Evolutionary conservation across 208 protist genomes (phyloP), one percentile per base, ranked within the genome.

Genomic region (Phytomonas sp.): DNA sequence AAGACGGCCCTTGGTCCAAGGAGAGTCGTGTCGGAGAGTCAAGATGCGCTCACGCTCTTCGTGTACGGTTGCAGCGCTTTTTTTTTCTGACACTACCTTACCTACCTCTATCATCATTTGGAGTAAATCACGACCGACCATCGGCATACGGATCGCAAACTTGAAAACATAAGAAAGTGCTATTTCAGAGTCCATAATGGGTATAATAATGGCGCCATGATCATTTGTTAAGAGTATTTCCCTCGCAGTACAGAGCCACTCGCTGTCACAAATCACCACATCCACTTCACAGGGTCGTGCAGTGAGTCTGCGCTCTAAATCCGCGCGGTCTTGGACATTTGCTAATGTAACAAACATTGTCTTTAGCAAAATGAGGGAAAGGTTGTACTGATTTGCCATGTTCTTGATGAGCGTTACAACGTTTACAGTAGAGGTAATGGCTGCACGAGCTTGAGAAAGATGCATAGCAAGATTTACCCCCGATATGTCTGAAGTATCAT

Each of bases 291-390:
- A 88, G 62, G 84, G 82, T 17, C 76, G 77, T 6, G 84, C 74
- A 26, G 80, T 72, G 36, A 96, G 72, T 15, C 87, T 80, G 77
- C 90, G 71, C 68, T 94, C 91, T 65, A 96, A 71, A 56, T 96
- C 88, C 31, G 74, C 71, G 67, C 79, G 79, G 31, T 91, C 86
- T 0, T 78, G 86, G 51, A 96, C 87, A 69, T 76, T 90, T 15
- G 91, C 84, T 31, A 96, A 76, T 4, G 91, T 94, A 17, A 96
- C 88, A 80, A 93, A 94, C 84, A 94, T 93, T 17, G 88, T 96
- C 67, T 91, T 94, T 28, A 96, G 80, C 60, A 96, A 70, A 66
- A 89, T 84, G 20, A 96, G 83, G 3, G 91, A 96, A 26, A 96
- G 72, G 68, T 93, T 96, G 73, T 96, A 87, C 74, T 93, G 91